phyloP scores from a whole-genome alignment of 164 flowering plant species.

The Sextonia rubra region DNA sequence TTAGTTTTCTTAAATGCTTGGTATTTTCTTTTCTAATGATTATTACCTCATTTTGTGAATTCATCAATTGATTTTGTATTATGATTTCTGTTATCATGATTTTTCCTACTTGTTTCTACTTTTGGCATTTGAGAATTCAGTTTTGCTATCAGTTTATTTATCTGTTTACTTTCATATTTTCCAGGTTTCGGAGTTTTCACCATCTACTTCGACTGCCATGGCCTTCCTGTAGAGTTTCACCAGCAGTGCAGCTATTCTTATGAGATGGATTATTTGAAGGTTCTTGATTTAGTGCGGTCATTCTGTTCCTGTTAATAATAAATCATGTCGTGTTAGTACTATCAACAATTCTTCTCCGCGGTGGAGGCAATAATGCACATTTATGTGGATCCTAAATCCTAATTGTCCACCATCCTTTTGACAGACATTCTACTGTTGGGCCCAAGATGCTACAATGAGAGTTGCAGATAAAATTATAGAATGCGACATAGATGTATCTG shows the following conservation, averaged over 20 bases:
- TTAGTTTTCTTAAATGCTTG: slow-evolving; percentile 81
- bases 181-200: slow-evolving; percentile 95
- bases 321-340: neutral
- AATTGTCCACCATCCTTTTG: slow-evolving; percentile 2
- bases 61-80: neutral
- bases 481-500: slow-evolving; percentile 50
- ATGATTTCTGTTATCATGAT: slow-evolving; percentile 1
- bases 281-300: slow-evolving; percentile 16
- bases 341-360: neutral
- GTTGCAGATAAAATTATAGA: slow-evolving; percentile 56
- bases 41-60: neutral
- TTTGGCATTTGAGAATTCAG: neutral
- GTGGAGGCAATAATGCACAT: neutral
- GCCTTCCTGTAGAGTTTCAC: slow-evolving; percentile 94
- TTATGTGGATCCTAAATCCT: neutral
- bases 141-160: neutral
- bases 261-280: slow-evolving; percentile 79
- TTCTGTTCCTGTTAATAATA: neutral
- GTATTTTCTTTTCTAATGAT: slow-evolving; percentile 29
- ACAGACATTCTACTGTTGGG: slow-evolving; percentile 85
- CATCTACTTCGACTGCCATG: slow-evolving; percentile 86
- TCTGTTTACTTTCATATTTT: neutral
- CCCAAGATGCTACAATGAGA: slow-evolving; percentile 72
- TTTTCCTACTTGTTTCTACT: neutral
- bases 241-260: slow-evolving; percentile 69